Percentiles rank a stretch among this genome's conserved stretches.
phyloP scores from a whole-genome alignment of 257 asterid species.

The Solanum ossicruentum region DNA sequence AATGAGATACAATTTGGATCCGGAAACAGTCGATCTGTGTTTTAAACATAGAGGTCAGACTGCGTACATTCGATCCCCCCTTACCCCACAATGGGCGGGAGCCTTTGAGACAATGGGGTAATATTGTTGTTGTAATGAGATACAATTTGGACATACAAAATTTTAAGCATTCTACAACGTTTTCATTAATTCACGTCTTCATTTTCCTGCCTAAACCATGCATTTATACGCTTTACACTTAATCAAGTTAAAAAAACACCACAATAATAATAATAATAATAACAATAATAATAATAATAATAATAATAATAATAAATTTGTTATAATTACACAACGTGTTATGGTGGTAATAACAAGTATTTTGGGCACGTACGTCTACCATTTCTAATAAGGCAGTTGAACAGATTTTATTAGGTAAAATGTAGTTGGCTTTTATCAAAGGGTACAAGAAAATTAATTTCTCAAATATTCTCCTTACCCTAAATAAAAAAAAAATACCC shows the following conservation, averaged over 20 bases:
- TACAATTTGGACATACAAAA: neutral
- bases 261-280: neutral
- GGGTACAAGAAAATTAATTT: constrained; percentile 5
- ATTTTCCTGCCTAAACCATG: neutral
- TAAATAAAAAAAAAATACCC: neutral
- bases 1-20: neutral
- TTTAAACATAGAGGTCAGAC: too few species aligned
- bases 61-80: too few species aligned
- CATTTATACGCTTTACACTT: neutral
- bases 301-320: neutral
- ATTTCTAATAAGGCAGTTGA: constrained; percentile 28
- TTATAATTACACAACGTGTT: neutral
- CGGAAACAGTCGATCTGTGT: too few species aligned
- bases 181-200: neutral
- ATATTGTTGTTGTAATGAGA: too few species aligned
- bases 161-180: neutral
- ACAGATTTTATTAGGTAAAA: constrained; percentile 27
- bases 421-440: constrained; percentile 19
- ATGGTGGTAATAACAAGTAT: neutral
- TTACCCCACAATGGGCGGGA: too few species aligned
- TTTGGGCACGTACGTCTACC: constrained; percentile 11
- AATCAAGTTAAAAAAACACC: neutral
- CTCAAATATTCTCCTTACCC: neutral
- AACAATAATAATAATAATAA: neutral
- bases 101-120: too few species aligned